Evolutionary conservation across 2,329 filamentous ascomycete genomes (phyloP).

Genomic region (Acephala macrosclerotiorum): DNA sequence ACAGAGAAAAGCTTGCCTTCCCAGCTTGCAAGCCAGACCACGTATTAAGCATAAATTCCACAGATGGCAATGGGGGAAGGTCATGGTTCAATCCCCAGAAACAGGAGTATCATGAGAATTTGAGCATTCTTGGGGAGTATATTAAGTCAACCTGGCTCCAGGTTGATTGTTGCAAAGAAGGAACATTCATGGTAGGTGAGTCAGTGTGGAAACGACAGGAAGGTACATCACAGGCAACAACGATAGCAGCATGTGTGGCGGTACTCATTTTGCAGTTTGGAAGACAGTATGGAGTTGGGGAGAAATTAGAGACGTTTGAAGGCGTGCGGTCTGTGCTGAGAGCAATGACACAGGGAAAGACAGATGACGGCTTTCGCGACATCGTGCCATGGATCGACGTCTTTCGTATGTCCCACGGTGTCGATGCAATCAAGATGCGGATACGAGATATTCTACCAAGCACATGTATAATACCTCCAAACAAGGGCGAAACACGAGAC

Average conservation of each 20-base stretch:
- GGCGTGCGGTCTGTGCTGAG: neutral
- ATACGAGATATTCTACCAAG: too few species aligned
- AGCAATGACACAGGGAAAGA: neutral
- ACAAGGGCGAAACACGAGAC: too few species aligned
- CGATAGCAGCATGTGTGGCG: constrained; percentile 8
- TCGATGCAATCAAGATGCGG: too few species aligned
- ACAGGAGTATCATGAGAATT: neutral
- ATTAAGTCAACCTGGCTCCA: constrained; percentile 6
- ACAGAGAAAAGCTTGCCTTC: neutral
- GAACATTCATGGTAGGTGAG: neutral
- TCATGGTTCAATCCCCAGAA: constrained; percentile 2
- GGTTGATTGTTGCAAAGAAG: neutral
- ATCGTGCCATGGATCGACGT: too few species aligned
- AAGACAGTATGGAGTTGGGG: too few species aligned
- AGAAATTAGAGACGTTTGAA: too few species aligned
- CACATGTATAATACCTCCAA: too few species aligned
- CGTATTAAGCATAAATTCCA: constrained; percentile 10
- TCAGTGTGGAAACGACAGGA: neutral
- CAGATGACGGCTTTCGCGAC: too few species aligned
- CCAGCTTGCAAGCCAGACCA: neutral
- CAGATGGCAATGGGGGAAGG: neutral
- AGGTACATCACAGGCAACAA: neutral
- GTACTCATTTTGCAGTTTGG: too few species aligned
- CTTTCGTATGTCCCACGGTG: too few species aligned
- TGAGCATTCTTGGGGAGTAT: constrained; percentile 6